These are phyloP conservation scores for Kalmusia sp. DNA, from an alignment of 2,329 filamentous ascomycete species.

Conservation along the genomic window DNA sequence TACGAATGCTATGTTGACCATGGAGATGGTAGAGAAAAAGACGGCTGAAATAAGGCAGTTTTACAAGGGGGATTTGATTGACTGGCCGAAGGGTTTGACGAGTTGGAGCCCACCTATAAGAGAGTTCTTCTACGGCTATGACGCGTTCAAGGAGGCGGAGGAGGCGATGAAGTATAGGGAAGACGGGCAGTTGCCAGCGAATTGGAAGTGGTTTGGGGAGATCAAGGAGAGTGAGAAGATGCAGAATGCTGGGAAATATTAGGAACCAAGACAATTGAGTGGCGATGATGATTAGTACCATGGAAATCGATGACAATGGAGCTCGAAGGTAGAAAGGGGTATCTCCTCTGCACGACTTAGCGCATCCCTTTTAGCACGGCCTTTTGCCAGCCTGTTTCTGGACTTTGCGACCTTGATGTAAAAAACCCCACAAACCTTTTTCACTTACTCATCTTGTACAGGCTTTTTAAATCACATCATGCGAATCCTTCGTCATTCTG, in stretches of 20 bases:
- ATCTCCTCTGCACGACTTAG: too few relatives aligned
- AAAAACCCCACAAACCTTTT: too few relatives aligned
- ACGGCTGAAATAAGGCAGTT: constrained; percentile 17
- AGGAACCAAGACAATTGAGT: background rate
- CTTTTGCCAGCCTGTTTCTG: too few relatives aligned
- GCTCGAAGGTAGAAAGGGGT: too few relatives aligned
- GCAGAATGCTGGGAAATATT: too few relatives aligned
- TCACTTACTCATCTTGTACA: too few relatives aligned
- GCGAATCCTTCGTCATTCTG: too few relatives aligned
- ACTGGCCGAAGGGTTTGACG: constrained; percentile 12
- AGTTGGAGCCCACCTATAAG: constrained; percentile 8
- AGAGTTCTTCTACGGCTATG: constrained; percentile 23
- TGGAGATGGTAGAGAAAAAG: constrained; percentile 13
- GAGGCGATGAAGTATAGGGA: constrained; percentile 11
- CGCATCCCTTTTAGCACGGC: too few relatives aligned
- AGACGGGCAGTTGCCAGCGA: background rate
- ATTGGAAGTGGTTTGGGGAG: constrained; percentile 8
- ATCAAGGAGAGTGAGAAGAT: background rate
- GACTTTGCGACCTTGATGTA: too few relatives aligned
- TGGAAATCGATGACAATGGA: too few relatives aligned
- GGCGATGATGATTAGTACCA: background rate
- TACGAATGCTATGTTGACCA: constrained; percentile 15
- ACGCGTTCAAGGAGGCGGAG: constrained; percentile 19
- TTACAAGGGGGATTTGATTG: constrained; percentile 15
- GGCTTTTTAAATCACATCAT: too few relatives aligned